phyloP scores from a whole-genome alignment of 1,284 basidiomycete species.

The Malassezia nana region DNA sequence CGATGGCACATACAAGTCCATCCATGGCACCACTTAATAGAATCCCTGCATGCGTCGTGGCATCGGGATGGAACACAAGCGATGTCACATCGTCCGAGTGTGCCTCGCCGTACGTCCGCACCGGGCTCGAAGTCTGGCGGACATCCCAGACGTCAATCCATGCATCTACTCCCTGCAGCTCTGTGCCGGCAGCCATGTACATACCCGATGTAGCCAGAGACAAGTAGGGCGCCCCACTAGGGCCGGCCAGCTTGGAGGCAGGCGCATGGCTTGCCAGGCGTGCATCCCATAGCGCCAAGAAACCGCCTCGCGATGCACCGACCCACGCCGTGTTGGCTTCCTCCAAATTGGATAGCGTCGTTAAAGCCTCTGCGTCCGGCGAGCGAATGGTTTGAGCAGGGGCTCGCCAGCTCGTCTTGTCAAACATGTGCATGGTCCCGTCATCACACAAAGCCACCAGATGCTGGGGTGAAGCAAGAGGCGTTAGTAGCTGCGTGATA shows the following conservation, averaged over 20 bases:
- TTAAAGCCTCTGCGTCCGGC: conserved; percentile 19
- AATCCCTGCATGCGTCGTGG: conserved; percentile 16
- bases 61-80: conserved; percentile 31
- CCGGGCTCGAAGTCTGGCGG: conserved; percentile 19
- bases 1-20: conserved; percentile 36
- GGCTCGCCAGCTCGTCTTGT: conserved; percentile 21
- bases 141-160: conserved; percentile 41
- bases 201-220: conserved; percentile 15
- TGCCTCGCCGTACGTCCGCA: conserved; percentile 38
- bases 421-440: conserved; percentile 24
- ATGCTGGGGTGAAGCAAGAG: conserved; percentile 20
- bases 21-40: conserved; percentile 42
- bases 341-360: conserved; percentile 17
- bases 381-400: conserved; percentile 20
- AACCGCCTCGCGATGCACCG: conserved; percentile 21
- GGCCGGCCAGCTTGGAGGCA: conserved; percentile 18
- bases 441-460: conserved; percentile 26
- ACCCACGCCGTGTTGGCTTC: conserved; percentile 3
- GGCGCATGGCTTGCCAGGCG: conserved; percentile 15
- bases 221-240: conserved; percentile 30
- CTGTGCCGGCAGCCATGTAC: conserved; percentile 36
- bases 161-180: conserved; percentile 34
- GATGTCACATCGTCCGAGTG: conserved; percentile 44
- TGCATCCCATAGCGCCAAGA: conserved; percentile 25
- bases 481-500: conserved; percentile 28